These are phyloP conservation scores for Rhizopus microsporus DNA, from an alignment of 371 early-diverging fungal species.

Conservation along the genomic window DNA sequence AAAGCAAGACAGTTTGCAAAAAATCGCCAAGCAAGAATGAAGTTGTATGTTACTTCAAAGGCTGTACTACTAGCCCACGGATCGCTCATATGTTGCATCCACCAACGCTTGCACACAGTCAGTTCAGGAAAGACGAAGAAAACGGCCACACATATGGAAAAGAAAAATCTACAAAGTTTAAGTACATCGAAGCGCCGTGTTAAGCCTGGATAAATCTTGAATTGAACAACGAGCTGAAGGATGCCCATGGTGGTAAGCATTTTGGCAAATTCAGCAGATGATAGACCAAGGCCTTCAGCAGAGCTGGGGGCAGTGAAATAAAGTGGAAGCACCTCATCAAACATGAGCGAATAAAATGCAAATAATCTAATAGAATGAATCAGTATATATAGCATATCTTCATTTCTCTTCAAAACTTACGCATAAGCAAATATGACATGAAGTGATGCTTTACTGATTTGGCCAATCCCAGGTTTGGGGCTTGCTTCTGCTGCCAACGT, in stretches of 20 bases:
- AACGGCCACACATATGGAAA: constrained; percentile 38
- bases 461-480: constrained; percentile 10
- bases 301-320: constrained; percentile 57
- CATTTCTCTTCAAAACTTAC: constrained; percentile 21
- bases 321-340: constrained; percentile 74
- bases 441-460: constrained; percentile 28
- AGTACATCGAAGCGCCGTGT: constrained; percentile 43
- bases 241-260: constrained; percentile 50
- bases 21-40: constrained; percentile 45
- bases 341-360: constrained; percentile 70
- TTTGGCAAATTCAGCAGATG: constrained; percentile 45
- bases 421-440: constrained; percentile 44
- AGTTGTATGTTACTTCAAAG: constrained; percentile 36
- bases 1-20: constrained; percentile 56
- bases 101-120: constrained; percentile 25
- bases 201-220: constrained; percentile 54
- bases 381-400: not conserved
- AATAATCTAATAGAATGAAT: constrained; percentile 32
- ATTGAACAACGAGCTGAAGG: constrained; percentile 53
- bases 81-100: constrained; percentile 19
- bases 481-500: not conserved
- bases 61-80: constrained; percentile 16
- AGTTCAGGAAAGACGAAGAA: constrained; percentile 53
- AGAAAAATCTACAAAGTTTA: constrained; percentile 35
- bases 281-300: constrained; percentile 54